Percentiles rank a stretch among this genome's conserved stretches.
phyloP scores from a whole-genome alignment of 2,329 filamentous ascomycete genomes.

The Hypocreales sp. region DNA sequence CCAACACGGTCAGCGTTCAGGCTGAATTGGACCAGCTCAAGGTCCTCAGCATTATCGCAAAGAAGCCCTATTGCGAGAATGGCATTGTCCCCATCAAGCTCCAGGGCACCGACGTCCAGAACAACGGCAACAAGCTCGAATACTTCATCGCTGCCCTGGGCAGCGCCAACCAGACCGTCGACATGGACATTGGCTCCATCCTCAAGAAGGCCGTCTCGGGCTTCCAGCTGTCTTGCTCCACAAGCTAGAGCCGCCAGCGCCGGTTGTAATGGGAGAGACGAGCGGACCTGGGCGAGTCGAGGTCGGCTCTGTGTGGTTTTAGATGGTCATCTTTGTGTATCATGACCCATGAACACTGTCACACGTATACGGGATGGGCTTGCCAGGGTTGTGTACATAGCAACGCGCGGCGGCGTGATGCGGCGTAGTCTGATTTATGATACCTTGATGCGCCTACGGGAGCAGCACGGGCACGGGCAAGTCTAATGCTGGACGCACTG shows the following conservation, averaged over 20 bases:
- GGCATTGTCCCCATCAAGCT: conserved; percentile 40
- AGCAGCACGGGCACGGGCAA: too few relatives aligned
- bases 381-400: too few relatives aligned
- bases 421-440: too few relatives aligned
- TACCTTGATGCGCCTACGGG: conserved; percentile 14
- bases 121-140: conserved; percentile 32
- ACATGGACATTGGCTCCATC: conserved; percentile 33
- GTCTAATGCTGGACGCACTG: too few relatives aligned
- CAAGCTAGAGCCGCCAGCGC: too few relatives aligned
- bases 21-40: conserved; percentile 33
- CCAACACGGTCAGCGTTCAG: conserved; percentile 38
- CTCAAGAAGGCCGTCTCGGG: conserved; percentile 16
- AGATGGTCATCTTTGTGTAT: too few relatives aligned
- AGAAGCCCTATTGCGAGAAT: conserved; percentile 33
- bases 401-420: conserved; percentile 11
- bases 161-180: conserved; percentile 31
- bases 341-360: too few relatives aligned
- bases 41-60: conserved; percentile 24
- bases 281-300: too few relatives aligned
- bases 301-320: too few relatives aligned
- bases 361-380: too few relatives aligned
- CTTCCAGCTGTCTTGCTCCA: conserved; percentile 12
- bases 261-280: too few relatives aligned
- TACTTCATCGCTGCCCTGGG: conserved; percentile 42
- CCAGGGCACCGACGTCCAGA: conserved; percentile 33